These are phyloP conservation scores for Nepenthes mirabilis DNA, from an alignment of 148 eudicot species.

Conservation along the genomic window DNA sequence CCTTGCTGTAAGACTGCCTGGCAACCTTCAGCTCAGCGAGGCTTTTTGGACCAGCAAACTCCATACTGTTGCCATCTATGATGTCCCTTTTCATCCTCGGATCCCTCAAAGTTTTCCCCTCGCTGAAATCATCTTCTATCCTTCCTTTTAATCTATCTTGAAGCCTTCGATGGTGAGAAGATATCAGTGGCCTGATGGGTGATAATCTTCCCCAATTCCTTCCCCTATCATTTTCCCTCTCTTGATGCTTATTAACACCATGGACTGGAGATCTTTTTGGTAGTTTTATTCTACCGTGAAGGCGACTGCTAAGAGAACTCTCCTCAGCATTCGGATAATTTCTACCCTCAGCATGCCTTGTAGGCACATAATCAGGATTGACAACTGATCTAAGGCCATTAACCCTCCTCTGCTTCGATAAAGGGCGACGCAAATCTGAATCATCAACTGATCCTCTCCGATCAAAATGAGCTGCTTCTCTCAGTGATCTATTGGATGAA, in stretches of 20 bases:
- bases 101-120: constrained; percentile 15
- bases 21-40: constrained; percentile 46
- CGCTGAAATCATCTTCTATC: constrained; percentile 34
- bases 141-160: constrained; percentile 50
- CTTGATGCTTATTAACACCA: constrained; percentile 11
- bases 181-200: constrained; percentile 33
- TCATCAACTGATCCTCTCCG: constrained; percentile 34
- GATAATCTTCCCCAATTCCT: constrained; percentile 39
- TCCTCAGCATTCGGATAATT: constrained; percentile 32
- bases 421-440: constrained; percentile 48
- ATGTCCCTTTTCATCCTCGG: too few species aligned
- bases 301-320: constrained; percentile 48
- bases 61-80: not conserved
- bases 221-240: constrained; percentile 31
- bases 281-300: constrained; percentile 73
- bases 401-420: constrained; percentile 44
- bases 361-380: constrained; percentile 39
- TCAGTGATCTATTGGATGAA: constrained; percentile 37
- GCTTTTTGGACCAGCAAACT: constrained; percentile 54
- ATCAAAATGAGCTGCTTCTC: constrained; percentile 26
- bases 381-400: constrained; percentile 67
- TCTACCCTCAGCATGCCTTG: constrained; percentile 28
- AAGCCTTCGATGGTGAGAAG: constrained; percentile 45
- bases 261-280: constrained; percentile 44
- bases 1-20: constrained; percentile 23